Evolutionary conservation across 1,139 yeast species (phyloP).

Genomic region (Yamadazyma jaroonii): DNA sequence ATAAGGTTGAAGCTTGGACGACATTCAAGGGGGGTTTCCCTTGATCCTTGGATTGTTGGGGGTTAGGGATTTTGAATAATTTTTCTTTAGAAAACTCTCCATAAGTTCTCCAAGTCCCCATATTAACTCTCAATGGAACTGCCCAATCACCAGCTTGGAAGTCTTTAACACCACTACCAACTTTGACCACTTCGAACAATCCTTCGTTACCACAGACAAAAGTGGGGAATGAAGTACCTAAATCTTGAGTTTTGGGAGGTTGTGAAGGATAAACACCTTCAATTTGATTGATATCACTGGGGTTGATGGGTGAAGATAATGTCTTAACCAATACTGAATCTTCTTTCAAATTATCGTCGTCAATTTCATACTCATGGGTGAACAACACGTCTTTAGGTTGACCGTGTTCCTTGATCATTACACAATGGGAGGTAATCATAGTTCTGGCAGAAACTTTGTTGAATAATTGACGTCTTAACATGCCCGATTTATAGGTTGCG

Average conservation of each 20-base stretch:
- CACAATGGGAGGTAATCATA: conserved; percentile 56
- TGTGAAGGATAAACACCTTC: conserved; percentile 42
- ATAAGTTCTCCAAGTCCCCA: conserved; percentile 95
- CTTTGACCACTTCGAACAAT: conserved; percentile 74
- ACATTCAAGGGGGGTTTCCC: conserved; percentile 43
- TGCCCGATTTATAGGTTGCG: too few relatives aligned
- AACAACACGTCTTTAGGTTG: conserved; percentile 56
- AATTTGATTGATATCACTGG: conserved; percentile 42
- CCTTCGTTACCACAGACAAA: conserved; percentile 71
- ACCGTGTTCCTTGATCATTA: conserved; percentile 57
- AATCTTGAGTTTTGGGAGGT: conserved; percentile 29
- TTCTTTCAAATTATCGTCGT: conserved; percentile 38
- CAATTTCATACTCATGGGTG: conserved; percentile 51
- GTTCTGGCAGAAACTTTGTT: conserved; percentile 8
- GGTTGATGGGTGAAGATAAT: conserved; percentile 78
- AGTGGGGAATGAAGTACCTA: conserved; percentile 31
- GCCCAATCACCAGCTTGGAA: conserved; percentile 84
- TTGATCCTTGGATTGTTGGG: conserved; percentile 27
- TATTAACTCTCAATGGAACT: conserved; percentile 75
- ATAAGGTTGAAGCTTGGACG: conserved; percentile 82
- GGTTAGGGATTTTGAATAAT: conserved; percentile 53
- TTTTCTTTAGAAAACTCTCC: conserved; percentile 52
- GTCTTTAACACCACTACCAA: conserved; percentile 52
- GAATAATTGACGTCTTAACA: too few relatives aligned
- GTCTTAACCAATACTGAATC: conserved; percentile 55